These are phyloP conservation scores for Pseudocercospora cruenta DNA, from an alignment of 2,329 filamentous ascomycete species.

Conservation along the genomic window DNA sequence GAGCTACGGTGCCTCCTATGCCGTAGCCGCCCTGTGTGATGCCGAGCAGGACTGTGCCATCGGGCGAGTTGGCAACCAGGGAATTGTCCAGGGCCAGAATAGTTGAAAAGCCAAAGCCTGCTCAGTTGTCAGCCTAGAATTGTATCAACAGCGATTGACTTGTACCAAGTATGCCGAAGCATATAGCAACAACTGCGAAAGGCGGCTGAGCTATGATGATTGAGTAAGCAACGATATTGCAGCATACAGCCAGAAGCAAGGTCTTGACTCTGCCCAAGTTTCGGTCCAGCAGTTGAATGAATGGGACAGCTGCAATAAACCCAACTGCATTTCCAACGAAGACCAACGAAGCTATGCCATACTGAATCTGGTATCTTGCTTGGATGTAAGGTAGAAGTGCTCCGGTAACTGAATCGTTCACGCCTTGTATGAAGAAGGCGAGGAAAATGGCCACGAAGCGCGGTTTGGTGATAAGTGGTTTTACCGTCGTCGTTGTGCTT, in stretches of 20 bases:
- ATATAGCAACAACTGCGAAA: not conserved
- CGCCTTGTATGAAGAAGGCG: not conserved
- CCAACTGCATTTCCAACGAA: not conserved
- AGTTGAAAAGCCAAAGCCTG: not conserved
- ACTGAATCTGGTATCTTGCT: not conserved
- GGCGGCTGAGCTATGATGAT: not conserved
- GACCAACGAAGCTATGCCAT: not conserved
- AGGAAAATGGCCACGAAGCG: not conserved
- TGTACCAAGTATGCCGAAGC: not conserved
- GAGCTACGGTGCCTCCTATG: not conserved
- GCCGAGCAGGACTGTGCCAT: not conserved
- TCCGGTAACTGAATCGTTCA: not conserved
- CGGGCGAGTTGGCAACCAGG: not conserved
- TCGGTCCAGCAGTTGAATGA: not conserved
- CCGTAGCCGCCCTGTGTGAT: not conserved
- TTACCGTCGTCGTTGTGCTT: not conserved
- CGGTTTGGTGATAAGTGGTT: not conserved
- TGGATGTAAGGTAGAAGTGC: not conserved
- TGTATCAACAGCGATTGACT: not conserved
- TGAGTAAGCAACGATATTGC: not conserved
- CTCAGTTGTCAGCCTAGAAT: not conserved
- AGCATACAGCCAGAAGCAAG: not conserved
- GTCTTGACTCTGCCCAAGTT: not conserved
- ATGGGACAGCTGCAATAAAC: not conserved
- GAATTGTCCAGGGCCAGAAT: not conserved